Evolutionary conservation across 352 stramenopile genomes (phyloP).

Genomic region (Pythium grandisporangium): DNA sequence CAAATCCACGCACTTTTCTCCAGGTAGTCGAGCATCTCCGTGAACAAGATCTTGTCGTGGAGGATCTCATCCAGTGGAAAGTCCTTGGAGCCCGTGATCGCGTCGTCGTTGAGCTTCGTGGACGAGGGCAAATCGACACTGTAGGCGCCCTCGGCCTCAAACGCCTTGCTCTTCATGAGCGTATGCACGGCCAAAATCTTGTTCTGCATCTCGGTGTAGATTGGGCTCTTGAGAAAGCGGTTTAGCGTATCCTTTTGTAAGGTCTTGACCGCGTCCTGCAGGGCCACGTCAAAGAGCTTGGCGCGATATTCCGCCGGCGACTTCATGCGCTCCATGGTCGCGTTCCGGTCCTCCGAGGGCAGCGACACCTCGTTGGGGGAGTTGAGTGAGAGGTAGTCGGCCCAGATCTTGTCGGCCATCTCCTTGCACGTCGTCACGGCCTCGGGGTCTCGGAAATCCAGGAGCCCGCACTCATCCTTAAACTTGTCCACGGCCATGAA

Average conservation of each 20-base stretch:
- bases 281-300: slow-evolving; percentile 78
- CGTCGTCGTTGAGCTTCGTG: slow-evolving; percentile 50
- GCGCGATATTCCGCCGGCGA: slow-evolving; percentile 57
- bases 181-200: slow-evolving; percentile 44
- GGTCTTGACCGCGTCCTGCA: slow-evolving; percentile 81
- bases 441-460: slow-evolving; percentile 75
- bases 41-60: slow-evolving; percentile 72
- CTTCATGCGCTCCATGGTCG: slow-evolving; percentile 80
- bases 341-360: slow-evolving; percentile 63
- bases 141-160: slow-evolving; percentile 63
- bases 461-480: slow-evolving; percentile 68
- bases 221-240: slow-evolving; percentile 65
- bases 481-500: slow-evolving; percentile 86
- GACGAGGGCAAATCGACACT: slow-evolving; percentile 46
- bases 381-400: slow-evolving; percentile 76
- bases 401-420: slow-evolving; percentile 80
- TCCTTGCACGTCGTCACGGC: slow-evolving; percentile 73
- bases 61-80: slow-evolving; percentile 80
- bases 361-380: slow-evolving; percentile 79
- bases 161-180: slow-evolving; percentile 52
- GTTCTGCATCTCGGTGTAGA: slow-evolving; percentile 70
- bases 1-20: slow-evolving; percentile 81
- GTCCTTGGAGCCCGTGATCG: slow-evolving; percentile 31
- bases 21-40: slow-evolving; percentile 80
- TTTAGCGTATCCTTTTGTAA: slow-evolving; percentile 74